These are phyloP conservation scores for Cercospora sp. DNA, from an alignment of 2,329 filamentous ascomycete genomes.

Conservation along the genomic window DNA sequence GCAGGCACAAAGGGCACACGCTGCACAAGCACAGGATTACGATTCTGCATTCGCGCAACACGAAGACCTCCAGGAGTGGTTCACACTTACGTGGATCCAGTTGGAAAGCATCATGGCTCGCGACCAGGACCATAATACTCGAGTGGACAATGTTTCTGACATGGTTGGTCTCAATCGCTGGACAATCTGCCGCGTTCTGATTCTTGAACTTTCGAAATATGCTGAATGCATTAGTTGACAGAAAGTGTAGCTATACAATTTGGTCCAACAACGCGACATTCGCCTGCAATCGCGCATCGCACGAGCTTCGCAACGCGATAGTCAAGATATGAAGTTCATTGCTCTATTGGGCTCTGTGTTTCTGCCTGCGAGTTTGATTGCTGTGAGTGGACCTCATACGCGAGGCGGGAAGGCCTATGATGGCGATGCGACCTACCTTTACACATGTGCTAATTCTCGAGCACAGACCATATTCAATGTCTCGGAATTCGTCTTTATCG, in stretches of 20 bases:
- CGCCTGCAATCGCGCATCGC: conserved; percentile 25
- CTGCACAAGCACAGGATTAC: neutral
- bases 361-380: conserved; percentile 22
- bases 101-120: neutral
- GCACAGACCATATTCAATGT: conserved; percentile 25
- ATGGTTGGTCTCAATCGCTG: neutral
- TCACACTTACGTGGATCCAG: neutral
- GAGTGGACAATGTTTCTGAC: neutral
- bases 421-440: neutral
- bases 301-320: conserved; percentile 24
- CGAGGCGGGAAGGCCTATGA: too few species aligned
- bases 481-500: conserved; percentile 23
- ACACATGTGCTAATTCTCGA: conserved; percentile 19
- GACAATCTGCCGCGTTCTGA: neutral
- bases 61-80: neutral
- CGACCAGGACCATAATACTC: neutral
- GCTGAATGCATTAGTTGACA: conserved; percentile 10
- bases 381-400: neutral
- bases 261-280: conserved; percentile 26
- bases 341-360: conserved; percentile 29
- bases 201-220: too few species aligned
- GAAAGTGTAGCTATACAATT: conserved; percentile 21
- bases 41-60: neutral
- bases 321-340: conserved; percentile 30
- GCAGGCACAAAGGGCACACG: neutral